Conservation (phyloP, 495 filamentous ascomycete species). For the Penicillium samsonianum region DNA sequence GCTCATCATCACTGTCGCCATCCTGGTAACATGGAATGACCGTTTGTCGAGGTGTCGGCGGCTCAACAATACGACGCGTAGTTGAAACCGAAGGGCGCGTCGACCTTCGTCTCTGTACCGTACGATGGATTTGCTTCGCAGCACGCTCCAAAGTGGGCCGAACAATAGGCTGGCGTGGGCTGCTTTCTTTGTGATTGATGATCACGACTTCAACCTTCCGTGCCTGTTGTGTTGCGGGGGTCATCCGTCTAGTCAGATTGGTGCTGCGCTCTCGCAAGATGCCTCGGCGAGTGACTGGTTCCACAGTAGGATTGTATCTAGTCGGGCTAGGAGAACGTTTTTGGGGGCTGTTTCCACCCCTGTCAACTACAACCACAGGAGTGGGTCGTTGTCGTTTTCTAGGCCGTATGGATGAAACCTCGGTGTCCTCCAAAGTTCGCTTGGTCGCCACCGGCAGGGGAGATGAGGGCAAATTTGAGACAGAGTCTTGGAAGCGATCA, state of each 20-base stretch:
- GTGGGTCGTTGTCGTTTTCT: constrained; percentile 32
- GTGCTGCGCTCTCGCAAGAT: constrained; percentile 25
- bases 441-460: constrained; percentile 33
- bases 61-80: background rate
- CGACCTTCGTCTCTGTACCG: constrained; percentile 24
- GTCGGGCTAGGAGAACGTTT: background rate
- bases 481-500: constrained; percentile 15
- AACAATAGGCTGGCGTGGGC: background rate
- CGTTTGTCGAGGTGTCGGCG: constrained; percentile 2
- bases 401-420: constrained; percentile 20
- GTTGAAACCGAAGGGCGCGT: constrained; percentile 14
- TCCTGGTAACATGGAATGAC: constrained; percentile 36
- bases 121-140: constrained; percentile 24
- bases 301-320: constrained; percentile 10
- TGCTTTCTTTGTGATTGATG: constrained; percentile 28
- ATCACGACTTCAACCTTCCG: constrained; percentile 42
- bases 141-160: constrained; percentile 11
- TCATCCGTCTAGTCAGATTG: background rate
- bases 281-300: constrained; percentile 15
- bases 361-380: constrained; percentile 17
- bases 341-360: constrained; percentile 1
- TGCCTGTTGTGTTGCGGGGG: constrained; percentile 2
- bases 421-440: constrained; percentile 17
- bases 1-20: constrained; percentile 47
- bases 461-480: constrained; percentile 29